Percentiles rank a stretch among this genome's conserved stretches.
Conservation (phyloP, 257 asterid genomes). For the Solanum paucissectum region DNA sequence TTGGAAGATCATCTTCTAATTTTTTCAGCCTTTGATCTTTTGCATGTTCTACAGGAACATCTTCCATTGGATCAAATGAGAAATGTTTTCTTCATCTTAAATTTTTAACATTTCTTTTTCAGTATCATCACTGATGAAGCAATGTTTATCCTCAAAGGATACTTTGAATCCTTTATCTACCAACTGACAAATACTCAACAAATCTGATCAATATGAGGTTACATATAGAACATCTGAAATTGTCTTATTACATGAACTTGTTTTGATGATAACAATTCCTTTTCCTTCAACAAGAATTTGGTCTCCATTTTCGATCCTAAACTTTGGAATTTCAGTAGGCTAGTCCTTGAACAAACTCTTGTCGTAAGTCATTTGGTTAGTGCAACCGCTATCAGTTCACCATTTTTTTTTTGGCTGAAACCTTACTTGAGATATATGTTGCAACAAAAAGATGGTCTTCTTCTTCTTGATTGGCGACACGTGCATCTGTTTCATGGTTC, state of each 20-base stretch:
- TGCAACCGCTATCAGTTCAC: background rate
- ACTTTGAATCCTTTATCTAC: background rate
- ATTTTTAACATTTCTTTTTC: background rate
- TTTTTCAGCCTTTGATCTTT: background rate
- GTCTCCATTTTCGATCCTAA: background rate
- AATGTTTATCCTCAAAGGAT: background rate
- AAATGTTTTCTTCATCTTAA: background rate
- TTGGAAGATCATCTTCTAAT: background rate
- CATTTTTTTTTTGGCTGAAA: background rate
- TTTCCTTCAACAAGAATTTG: background rate
- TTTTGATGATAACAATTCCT: background rate
- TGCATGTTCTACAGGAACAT: background rate
- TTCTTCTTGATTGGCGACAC: background rate
- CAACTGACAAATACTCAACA: background rate
- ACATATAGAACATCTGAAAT: background rate
- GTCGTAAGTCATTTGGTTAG: background rate
- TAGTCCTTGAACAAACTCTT: background rate
- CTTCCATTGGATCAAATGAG: background rate
- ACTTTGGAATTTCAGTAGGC: background rate
- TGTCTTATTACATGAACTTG: background rate
- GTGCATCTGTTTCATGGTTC: background rate
- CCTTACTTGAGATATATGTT: background rate
- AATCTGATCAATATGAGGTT: background rate
- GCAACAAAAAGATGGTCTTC: background rate
- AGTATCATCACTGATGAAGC: background rate